Conservation (phyloP, 116 monocot species). For the Iris pallida region DNA sequence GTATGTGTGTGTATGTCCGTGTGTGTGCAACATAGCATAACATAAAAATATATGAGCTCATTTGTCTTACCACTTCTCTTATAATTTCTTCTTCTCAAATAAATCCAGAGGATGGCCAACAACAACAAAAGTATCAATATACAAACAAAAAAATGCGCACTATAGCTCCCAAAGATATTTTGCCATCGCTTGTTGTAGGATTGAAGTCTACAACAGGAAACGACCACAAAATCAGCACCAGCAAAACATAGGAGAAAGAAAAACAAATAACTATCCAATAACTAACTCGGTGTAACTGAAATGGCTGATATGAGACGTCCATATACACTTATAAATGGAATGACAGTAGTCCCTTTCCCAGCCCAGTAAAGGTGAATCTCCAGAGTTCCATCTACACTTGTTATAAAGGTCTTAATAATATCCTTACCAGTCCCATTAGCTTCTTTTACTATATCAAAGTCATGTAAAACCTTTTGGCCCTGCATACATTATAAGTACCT, state of each 20-base stretch:
- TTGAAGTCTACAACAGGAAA: conserved; percentile 26
- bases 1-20: too few species aligned
- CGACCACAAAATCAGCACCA: background rate
- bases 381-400: conserved; percentile 17
- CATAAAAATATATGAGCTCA: too few species aligned
- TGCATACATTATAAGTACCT: conserved; percentile 7
- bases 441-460: conserved; percentile 42
- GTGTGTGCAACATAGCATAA: too few species aligned
- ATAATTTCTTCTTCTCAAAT: conserved; percentile 15
- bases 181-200: conserved; percentile 1
- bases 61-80: conserved; percentile 14
- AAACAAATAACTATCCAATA: background rate
- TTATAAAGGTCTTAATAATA: conserved; percentile 20
- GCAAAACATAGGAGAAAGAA: background rate
- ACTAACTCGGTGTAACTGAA: conserved; percentile 41
- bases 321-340: too few species aligned
- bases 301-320: too few species aligned
- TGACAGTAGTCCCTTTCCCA: conserved; percentile 55
- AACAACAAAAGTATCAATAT: conserved; percentile 11
- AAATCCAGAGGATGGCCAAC: conserved; percentile 11
- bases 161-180: conserved; percentile 22
- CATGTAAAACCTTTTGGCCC: conserved; percentile 26
- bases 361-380: conserved; percentile 46
- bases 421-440: conserved; percentile 33
- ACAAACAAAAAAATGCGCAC: conserved; percentile 17